Evolutionary conservation across 2,329 filamentous ascomycete species (phyloP).

Genomic region (Penicillium sp.): DNA sequence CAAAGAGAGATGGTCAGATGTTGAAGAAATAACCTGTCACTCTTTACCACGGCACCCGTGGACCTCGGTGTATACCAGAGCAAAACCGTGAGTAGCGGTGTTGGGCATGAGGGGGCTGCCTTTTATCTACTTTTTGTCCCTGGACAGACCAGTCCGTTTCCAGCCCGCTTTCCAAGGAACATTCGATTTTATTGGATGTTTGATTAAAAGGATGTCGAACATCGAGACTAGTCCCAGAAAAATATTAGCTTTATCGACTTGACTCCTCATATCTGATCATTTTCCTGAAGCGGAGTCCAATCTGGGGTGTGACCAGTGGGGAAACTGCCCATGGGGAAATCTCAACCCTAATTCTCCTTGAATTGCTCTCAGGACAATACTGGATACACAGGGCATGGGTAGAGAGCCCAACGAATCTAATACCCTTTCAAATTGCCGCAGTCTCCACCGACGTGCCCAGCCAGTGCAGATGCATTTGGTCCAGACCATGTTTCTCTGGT

Average conservation of each 20-base stretch:
- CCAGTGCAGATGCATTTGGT: not conserved
- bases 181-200: constrained; percentile 5
- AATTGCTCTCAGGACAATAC: not conserved
- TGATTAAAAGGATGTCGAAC: not conserved
- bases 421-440: not conserved
- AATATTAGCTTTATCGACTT: not conserved
- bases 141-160: not conserved
- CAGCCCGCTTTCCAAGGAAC: constrained; percentile 8
- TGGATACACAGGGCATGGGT: not conserved
- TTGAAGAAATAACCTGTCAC: no score
- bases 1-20: no score
- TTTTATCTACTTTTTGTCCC: constrained; percentile 14
- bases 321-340: constrained; percentile 13
- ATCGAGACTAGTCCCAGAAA: not conserved
- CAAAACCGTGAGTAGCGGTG: not conserved
- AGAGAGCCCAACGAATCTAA: not conserved
- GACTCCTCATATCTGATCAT: constrained; percentile 7
- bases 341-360: not conserved
- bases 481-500: not conserved
- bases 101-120: not conserved
- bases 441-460: not conserved
- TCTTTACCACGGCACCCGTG: no score
- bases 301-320: constrained; percentile 10
- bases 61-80: not conserved
- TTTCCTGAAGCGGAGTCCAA: constrained; percentile 16